Base-by-base conservation (phyloP, 371 early-diverging fungal genomes). In the Lichtheimia ornata region DNA sequence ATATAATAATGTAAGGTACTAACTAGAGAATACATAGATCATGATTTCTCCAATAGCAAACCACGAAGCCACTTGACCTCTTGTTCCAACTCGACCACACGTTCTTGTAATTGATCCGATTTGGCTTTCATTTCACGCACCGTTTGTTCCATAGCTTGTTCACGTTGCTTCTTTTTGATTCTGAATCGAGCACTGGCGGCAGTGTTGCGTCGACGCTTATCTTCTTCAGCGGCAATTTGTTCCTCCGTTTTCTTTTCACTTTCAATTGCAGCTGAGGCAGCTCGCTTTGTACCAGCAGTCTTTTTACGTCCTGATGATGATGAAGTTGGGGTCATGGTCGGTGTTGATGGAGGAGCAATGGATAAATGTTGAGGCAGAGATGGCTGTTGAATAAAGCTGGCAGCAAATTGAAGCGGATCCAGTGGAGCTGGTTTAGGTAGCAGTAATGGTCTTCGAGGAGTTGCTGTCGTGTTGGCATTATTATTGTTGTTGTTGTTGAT, bases 161-260 rank as follows among this genome's bases (percentile, higher is more conserved):
- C 97, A 40, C 91, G 85, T 60, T 84, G 62, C 66, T 94, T 94
- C 74, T 97, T 98, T 84, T 95, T 95, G 40, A 94, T 84, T 0
- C 98, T 86, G 84, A 98, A 98, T 17, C 98, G 83, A 5, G 97
- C 97, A 11, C 95, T 94, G 0, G 98, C 98, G 0, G 90, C 94
- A 1, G 97, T 97, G 82, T 97, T 97, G 12, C 97, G 83, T 18
- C 88, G 79, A 20, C 97, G 85, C 71, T 96, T 96, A 70, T 95
- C 96, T 40, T 88, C 90, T 41, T 86, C 57, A 5, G 57, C 57
- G 15, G 57, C 57, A 14, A 56, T 27, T 15, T 56, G 57, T 14
- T 56, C 52, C 4, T 52, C 60, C 12, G 51, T 42, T 27, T 30
- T n/a, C 20, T 59, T 35, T 35, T 52, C 60, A 17, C 11, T 42